These are phyloP conservation scores for Candida coleopterorum DNA, from an alignment of 805 yeast genomes.

Conservation along the genomic window DNA sequence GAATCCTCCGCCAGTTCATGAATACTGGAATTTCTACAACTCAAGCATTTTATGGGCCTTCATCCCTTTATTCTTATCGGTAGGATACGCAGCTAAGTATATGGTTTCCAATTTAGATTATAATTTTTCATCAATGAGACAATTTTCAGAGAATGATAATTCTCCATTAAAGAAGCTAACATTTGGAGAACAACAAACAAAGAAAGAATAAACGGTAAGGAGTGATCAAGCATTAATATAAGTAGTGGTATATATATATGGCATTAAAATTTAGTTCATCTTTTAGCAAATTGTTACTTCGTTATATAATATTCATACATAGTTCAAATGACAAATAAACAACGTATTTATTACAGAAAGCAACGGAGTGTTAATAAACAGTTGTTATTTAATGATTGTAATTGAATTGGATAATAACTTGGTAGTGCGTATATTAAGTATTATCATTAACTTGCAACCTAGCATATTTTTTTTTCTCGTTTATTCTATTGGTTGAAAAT, in stretches of 20 bases:
- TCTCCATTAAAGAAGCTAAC: slow-evolving; percentile 34
- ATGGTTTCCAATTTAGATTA: slow-evolving; percentile 17
- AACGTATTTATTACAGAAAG: no score
- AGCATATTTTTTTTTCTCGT: slow-evolving; percentile 17
- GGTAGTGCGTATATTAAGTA: slow-evolving; percentile 2
- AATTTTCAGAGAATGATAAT: slow-evolving; percentile 32
- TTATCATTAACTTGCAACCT: no score
- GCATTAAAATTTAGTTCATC: no score
- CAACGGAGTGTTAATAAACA: no score
- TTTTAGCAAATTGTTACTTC: no score
- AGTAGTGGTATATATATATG: no score
- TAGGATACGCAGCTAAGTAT: slow-evolving; percentile 30
- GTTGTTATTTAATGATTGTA: no score
- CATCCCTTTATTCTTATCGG: slow-evolving; percentile 32
- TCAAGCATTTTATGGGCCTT: slow-evolving; percentile 32
- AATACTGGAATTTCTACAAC: slow-evolving; percentile 40
- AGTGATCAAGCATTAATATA: no score
- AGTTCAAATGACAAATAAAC: no score
- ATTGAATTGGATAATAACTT: no score
- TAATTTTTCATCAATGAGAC: slow-evolving; percentile 3
- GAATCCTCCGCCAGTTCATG: slow-evolving; percentile 42
- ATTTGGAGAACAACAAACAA: slow-evolving; percentile 34
- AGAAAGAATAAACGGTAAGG: no score
- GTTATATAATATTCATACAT: no score
- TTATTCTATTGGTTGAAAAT: slow-evolving; percentile 15